Conservation (phyloP, 2,329 filamentous ascomycete genomes). For the Colletotrichum australisinense region DNA sequence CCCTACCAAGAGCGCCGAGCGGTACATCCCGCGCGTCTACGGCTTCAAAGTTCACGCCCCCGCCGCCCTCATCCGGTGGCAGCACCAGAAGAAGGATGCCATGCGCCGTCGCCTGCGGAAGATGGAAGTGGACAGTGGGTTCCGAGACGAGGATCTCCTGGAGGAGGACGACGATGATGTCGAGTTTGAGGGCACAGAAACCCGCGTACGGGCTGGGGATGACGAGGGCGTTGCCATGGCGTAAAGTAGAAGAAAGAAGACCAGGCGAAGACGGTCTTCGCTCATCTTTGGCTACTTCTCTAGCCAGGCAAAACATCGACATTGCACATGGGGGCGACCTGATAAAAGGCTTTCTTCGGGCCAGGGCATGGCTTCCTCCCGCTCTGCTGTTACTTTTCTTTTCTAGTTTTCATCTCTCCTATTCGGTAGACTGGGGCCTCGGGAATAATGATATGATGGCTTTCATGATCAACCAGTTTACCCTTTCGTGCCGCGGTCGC, state of each 20-base stretch:
- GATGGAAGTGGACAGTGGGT: slow-evolving; percentile 82
- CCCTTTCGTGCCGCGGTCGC: not conserved
- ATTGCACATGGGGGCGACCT: not conserved
- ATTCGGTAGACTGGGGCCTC: slow-evolving; percentile 16
- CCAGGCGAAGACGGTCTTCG: not conserved
- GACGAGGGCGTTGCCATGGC: slow-evolving; percentile 26
- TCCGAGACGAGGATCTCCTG: slow-evolving; percentile 75
- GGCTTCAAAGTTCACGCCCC: slow-evolving; percentile 95
- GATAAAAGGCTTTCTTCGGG: not conserved
- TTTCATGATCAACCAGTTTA: slow-evolving; percentile 10
- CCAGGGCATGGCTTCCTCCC: not conserved
- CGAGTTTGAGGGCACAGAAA: slow-evolving; percentile 52
- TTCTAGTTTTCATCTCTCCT: not conserved
- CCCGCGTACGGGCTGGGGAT: slow-evolving; percentile 40
- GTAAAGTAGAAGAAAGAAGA: not conserved
- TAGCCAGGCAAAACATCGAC: not conserved
- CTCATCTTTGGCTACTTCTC: not conserved
- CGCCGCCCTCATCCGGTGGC: slow-evolving; percentile 91
- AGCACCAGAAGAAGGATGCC: slow-evolving; percentile 82
- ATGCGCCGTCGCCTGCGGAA: slow-evolving; percentile 81
- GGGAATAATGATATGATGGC: slow-evolving; percentile 31
- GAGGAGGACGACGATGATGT: slow-evolving; percentile 68
- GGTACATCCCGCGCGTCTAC: slow-evolving; percentile 91
- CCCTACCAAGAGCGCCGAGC: slow-evolving; percentile 84
- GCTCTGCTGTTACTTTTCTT: not conserved